Evolutionary conservation across 805 yeast genomes (phyloP).

Genomic region (Wickerhamomyces ciferrii): DNA sequence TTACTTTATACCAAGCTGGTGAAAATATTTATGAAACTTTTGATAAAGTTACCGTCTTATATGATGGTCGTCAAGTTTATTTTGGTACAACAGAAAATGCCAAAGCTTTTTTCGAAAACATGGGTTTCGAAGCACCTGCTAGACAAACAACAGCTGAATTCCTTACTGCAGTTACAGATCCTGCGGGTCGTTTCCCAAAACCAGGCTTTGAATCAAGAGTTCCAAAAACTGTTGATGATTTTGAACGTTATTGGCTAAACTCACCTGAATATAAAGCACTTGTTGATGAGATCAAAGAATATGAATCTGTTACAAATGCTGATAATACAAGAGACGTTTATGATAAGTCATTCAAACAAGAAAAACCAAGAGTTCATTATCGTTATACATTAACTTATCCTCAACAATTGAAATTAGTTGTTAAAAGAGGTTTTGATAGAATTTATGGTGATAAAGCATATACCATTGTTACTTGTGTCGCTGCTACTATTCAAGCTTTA

Average conservation of each 20-base stretch:
- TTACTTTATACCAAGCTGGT: constrained; percentile 68
- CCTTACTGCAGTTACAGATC: constrained; percentile 65
- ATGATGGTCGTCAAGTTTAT: constrained; percentile 57
- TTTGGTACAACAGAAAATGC: constrained; percentile 55
- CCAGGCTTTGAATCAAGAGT: constrained; percentile 45
- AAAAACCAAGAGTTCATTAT: constrained; percentile 19
- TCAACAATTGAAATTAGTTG: constrained; percentile 44
- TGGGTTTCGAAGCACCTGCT: constrained; percentile 62
- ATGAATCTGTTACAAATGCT: constrained; percentile 22
- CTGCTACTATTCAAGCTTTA: constrained; percentile 44
- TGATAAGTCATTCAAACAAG: constrained; percentile 18
- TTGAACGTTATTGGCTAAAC: constrained; percentile 50
- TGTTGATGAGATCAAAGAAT: constrained; percentile 38
- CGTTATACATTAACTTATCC: constrained; percentile 21
- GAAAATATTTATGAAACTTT: constrained; percentile 61
- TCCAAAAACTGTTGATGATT: constrained; percentile 60
- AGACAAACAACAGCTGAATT: constrained; percentile 71
- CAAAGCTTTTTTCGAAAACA: constrained; percentile 48
- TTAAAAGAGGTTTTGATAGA: constrained; percentile 46
- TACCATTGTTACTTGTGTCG: constrained; percentile 20
- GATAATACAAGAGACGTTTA: constrained; percentile 29
- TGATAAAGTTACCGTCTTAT: constrained; percentile 56
- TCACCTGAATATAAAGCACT: constrained; percentile 41
- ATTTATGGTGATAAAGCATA: constrained; percentile 56
- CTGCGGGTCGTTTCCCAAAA: constrained; percentile 47